A percentile compares a stretch with the other conserved stretches of the same genome.
phyloP scores from a whole-genome alignment of 345 rosid genomes.

The Raphanus sativus region DNA sequence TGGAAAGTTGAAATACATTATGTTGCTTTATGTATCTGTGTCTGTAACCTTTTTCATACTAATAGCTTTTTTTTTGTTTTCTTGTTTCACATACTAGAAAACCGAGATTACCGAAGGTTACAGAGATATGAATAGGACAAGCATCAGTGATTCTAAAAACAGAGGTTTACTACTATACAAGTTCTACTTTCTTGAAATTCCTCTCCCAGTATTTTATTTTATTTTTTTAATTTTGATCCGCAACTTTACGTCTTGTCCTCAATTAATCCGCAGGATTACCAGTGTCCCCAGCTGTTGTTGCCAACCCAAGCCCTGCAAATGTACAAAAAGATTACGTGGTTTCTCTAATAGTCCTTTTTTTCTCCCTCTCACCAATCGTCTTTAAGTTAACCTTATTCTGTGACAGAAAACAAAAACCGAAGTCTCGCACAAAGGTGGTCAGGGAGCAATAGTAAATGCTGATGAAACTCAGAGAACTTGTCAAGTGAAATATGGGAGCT shows the following conservation, averaged over 20 bases:
- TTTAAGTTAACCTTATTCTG: slow-evolving; percentile 15
- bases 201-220: background rate
- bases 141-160: slow-evolving; percentile 8
- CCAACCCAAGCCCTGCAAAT: slow-evolving; percentile 34
- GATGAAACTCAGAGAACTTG: slow-evolving; percentile 59
- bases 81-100: slow-evolving; percentile 31
- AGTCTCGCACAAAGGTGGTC: slow-evolving; percentile 19
- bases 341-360: no score
- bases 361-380: background rate
- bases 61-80: background rate
- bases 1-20: slow-evolving; percentile 1
- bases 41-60: background rate
- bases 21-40: slow-evolving; percentile 3
- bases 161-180: slow-evolving; percentile 25
- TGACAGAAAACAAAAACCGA: slow-evolving; percentile 47
- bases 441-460: slow-evolving; percentile 27
- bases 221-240: background rate
- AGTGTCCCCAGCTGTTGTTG: slow-evolving; percentile 25
- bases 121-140: slow-evolving; percentile 28
- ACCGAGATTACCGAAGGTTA: slow-evolving; percentile 18
- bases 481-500: slow-evolving; percentile 82
- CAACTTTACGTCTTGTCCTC: background rate
- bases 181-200: slow-evolving; percentile 10
- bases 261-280: slow-evolving; percentile 33
- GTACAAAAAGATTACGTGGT: slow-evolving; percentile 3